A percentile compares a stretch with the other conserved stretches of the same genome.
Evolutionary conservation across 2,329 filamentous ascomycete genomes (phyloP).

Genomic region (Fusarium longipes): DNA sequence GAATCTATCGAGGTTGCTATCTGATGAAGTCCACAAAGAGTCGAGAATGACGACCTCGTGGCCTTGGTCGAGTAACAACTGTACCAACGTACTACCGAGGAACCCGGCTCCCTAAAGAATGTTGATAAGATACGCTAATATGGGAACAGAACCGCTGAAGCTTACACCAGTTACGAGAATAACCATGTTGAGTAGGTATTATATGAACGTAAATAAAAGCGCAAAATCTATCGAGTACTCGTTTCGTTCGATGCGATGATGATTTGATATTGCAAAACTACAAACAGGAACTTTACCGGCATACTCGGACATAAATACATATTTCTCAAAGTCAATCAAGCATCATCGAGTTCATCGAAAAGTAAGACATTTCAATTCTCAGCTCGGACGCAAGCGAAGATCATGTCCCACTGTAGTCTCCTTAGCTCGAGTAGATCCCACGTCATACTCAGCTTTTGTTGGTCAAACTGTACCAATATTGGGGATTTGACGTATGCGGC

Average conservation of each 20-base stretch:
- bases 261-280: too few species aligned
- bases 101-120: constrained; percentile 29
- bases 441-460: constrained; percentile 1
- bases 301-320: neutral
- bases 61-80: constrained; percentile 25
- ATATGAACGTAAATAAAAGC: too few species aligned
- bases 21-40: constrained; percentile 37
- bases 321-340: neutral
- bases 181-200: constrained; percentile 1
- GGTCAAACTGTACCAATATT: neutral
- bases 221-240: rapidly evolving
- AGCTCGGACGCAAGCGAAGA: constrained; percentile 19
- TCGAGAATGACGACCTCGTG: constrained; percentile 33
- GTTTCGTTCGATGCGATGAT: neutral
- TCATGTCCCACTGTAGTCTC: neutral
- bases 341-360: constrained; percentile 9
- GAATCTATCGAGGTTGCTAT: constrained; percentile 19
- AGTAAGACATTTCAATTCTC: constrained; percentile 9
- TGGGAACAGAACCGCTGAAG: rapidly evolving
- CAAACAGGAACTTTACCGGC: neutral
- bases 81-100: constrained; percentile 34
- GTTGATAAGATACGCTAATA: neutral
- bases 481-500: constrained; percentile 18
- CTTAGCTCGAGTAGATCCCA: constrained; percentile 18
- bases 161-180: constrained; percentile 34